Evolutionary conservation across 495 filamentous ascomycete species (phyloP).

Genomic region (Chlorociboria aeruginascens): DNA sequence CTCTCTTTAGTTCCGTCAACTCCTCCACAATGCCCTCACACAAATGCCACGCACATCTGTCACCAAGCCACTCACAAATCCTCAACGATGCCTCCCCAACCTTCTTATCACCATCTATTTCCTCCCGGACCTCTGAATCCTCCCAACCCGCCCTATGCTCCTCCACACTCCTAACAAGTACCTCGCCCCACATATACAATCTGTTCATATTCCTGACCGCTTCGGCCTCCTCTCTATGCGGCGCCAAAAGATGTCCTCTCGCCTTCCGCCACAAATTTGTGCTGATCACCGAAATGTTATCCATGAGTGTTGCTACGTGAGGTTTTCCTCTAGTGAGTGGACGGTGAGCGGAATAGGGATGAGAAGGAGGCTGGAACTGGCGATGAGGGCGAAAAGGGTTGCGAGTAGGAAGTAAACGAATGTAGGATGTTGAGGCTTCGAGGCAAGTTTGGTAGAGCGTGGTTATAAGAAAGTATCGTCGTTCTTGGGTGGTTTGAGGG

Average conservation of each 20-base stretch:
- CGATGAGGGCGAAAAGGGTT: not conserved
- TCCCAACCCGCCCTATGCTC: not conserved
- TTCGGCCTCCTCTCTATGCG: constrained; percentile 8
- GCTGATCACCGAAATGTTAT: constrained; percentile 10
- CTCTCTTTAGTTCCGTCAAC: constrained; percentile 3
- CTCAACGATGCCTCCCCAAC: constrained; percentile 7
- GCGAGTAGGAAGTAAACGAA: not conserved
- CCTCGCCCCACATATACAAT: constrained; percentile 12
- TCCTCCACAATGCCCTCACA: constrained; percentile 2
- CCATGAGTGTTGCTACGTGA: constrained; percentile 2
- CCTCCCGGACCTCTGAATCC: not conserved
- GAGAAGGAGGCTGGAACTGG: not conserved
- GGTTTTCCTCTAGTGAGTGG: too few species aligned
- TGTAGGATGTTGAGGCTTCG: constrained; percentile 4
- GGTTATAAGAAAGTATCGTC: constrained; percentile 3
- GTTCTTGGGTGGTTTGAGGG: not conserved
- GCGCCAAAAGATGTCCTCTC: constrained; percentile 5
- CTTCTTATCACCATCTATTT: not conserved
- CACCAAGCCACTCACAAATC: constrained; percentile 6
- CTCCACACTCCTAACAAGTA: constrained; percentile 1
- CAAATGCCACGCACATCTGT: constrained; percentile 1
- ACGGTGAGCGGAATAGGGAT: not conserved
- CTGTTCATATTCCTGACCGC: constrained; percentile 3
- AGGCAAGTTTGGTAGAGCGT: constrained; percentile 10
- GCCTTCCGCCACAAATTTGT: constrained; percentile 10